These are phyloP conservation scores for Colletotrichum sp. DNA, from an alignment of 2,329 filamentous ascomycete species.

Conservation along the genomic window DNA sequence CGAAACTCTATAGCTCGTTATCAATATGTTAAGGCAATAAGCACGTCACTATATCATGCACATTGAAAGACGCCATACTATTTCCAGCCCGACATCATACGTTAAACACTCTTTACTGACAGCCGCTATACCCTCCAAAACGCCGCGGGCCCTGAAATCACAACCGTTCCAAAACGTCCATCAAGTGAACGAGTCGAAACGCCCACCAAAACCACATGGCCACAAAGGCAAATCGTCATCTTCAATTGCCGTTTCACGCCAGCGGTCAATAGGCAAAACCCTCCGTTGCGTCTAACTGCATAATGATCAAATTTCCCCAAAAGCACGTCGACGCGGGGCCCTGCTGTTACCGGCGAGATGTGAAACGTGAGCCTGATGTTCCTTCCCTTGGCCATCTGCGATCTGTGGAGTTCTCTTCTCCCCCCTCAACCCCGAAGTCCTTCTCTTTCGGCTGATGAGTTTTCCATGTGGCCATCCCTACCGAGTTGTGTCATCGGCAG, in stretches of 20 bases:
- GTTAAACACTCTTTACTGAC: neutral
- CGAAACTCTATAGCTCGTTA: neutral
- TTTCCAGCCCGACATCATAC: neutral
- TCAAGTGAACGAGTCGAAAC: neutral
- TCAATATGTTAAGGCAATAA: neutral
- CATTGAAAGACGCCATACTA: neutral
- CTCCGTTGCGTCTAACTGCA: neutral
- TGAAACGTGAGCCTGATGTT: constrained; percentile 7
- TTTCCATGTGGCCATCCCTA: neutral
- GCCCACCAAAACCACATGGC: neutral
- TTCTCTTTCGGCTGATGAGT: neutral
- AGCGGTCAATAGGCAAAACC: neutral
- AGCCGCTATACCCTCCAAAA: neutral
- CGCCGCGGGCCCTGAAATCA: neutral
- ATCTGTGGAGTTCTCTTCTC: neutral
- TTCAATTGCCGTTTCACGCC: neutral
- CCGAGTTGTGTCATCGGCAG: neutral
- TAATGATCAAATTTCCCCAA: neutral
- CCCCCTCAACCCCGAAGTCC: neutral
- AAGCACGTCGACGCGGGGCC: neutral
- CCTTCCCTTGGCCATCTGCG: neutral
- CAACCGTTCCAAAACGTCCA: neutral
- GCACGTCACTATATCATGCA: neutral
- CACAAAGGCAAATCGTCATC: neutral
- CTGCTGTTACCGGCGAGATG: neutral